Base-by-base conservation (phyloP, 2,329 filamentous ascomycete species). In the Tympanopsis confertula region DNA sequence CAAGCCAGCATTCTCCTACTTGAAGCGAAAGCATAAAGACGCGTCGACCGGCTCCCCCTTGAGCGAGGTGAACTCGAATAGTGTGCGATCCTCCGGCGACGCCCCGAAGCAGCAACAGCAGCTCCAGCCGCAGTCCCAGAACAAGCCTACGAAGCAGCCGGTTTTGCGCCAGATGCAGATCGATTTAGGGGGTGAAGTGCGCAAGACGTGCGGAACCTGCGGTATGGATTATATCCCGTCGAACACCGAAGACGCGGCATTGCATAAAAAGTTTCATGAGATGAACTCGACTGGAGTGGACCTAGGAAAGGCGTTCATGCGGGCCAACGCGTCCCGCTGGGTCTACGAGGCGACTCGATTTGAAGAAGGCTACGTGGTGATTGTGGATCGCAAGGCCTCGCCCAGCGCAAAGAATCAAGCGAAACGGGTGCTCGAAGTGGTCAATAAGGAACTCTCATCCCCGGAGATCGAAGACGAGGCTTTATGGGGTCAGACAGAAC, bases 191-290 rank as follows among this genome's bases (percentile, higher is more conserved):
- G 59, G 63, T 28, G 65, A 71, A 30, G 57, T 68, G 28, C 65
- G 70, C 35, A 71, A 69, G 45, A 71, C 66, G 10, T 82, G 78
- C 54, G 59, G 61, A 26, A 61, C 59, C 3, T 82, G 78, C 47
- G 71, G 73, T 1, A 82, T 82, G 78, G 72, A 78, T 38, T 82
- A 81, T 46, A 66, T 75, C 22, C 70, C 74, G 3, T 78, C 75
- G 0, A 70, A 71, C 36, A 55, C 61, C 5, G 74, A 79, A 47
- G 78, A 82, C 46, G 60, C 64, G n/a, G 67, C 66, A 5, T 49
- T 82, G 38, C 78, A 82, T 50, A 69, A 70, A 45, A 76, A 74
- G 44, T 82, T 74, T 45, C 78, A 82, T 50, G 68, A 70, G 24
- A 70, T 73, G 57, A 72, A 76, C 45, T 59, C 67, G 3, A 68